Conservation (phyloP, 768 basidiomycete species). For the Naganishia onofrii region DNA sequence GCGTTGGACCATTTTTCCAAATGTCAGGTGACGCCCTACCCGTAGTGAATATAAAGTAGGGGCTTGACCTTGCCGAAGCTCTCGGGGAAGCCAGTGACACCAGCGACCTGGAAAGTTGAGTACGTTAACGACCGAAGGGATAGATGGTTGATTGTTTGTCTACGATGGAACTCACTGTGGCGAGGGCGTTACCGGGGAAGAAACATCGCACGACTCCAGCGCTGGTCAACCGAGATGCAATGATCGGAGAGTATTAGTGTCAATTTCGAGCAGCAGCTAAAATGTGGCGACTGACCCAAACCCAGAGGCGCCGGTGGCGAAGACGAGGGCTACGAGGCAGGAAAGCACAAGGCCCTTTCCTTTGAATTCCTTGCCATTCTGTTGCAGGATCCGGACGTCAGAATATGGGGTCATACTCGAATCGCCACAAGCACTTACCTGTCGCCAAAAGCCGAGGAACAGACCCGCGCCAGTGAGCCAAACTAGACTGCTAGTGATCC, state of each 20-base stretch:
- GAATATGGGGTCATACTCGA: too few relatives aligned
- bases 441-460: constrained; percentile 1
- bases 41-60: background rate
- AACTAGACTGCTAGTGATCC: background rate
- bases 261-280: too few relatives aligned
- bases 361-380: background rate
- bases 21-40: background rate
- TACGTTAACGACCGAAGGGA: too few relatives aligned
- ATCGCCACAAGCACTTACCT: background rate
- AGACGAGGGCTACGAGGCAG: background rate
- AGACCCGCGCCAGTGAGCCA: background rate
- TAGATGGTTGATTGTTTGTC: background rate
- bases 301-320: background rate
- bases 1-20: background rate
- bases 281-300: background rate
- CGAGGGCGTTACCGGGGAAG: constrained; percentile 1
- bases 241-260: background rate
- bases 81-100: background rate
- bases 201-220: background rate
- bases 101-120: too few relatives aligned
- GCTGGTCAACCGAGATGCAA: background rate
- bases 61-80: constrained; percentile 14
- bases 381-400: background rate
- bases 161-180: background rate
- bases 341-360: background rate